Percentiles rank a stretch among this genome's conserved stretches.
These are phyloP conservation scores for Mycosphaerella arachidis DNA, from an alignment of 2,329 filamentous ascomycete genomes.

Conservation along the genomic window DNA sequence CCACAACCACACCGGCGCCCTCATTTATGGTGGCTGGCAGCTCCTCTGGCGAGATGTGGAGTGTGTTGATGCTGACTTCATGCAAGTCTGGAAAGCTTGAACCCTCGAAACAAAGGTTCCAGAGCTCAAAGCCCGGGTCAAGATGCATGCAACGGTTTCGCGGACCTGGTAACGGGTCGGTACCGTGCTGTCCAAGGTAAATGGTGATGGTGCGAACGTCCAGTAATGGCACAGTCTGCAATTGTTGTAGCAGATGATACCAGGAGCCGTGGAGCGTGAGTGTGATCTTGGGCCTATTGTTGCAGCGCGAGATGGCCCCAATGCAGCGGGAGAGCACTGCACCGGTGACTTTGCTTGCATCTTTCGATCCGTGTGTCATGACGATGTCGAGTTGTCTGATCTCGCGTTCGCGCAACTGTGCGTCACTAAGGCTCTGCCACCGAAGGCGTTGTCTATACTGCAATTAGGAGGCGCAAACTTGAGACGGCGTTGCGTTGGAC, in stretches of 20 bases:
- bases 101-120: slow-evolving; percentile 20
- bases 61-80: slow-evolving; percentile 9
- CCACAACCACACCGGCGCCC: background rate
- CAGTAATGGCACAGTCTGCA: slow-evolving; percentile 12
- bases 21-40: slow-evolving; percentile 2
- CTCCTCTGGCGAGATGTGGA: background rate
- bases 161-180: background rate
- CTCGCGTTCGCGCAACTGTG: slow-evolving; percentile 18
- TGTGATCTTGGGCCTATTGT: slow-evolving; percentile 10
- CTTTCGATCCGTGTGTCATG: slow-evolving; percentile 1
- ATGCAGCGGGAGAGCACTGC: slow-evolving; percentile 15
- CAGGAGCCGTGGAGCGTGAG: slow-evolving; percentile 12
- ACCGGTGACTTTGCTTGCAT: slow-evolving; percentile 2
- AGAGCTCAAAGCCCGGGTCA: slow-evolving; percentile 4
- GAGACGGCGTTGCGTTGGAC: background rate
- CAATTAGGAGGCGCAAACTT: background rate
- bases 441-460: slow-evolving; percentile 11
- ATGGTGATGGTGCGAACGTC: slow-evolving; percentile 14
- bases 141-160: background rate
- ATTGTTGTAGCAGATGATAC: slow-evolving; percentile 7
- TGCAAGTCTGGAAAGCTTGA: slow-evolving; percentile 16
- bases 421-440: slow-evolving; percentile 20
- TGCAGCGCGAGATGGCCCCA: slow-evolving; percentile 15
- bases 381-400: slow-evolving; percentile 16
- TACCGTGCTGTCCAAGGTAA: slow-evolving; percentile 1